Percentiles rank a stretch among this genome's conserved stretches.
These are phyloP conservation scores for Rhodotorula sp. DNA, from an alignment of 1,284 basidiomycete genomes.

Conservation along the genomic window DNA sequence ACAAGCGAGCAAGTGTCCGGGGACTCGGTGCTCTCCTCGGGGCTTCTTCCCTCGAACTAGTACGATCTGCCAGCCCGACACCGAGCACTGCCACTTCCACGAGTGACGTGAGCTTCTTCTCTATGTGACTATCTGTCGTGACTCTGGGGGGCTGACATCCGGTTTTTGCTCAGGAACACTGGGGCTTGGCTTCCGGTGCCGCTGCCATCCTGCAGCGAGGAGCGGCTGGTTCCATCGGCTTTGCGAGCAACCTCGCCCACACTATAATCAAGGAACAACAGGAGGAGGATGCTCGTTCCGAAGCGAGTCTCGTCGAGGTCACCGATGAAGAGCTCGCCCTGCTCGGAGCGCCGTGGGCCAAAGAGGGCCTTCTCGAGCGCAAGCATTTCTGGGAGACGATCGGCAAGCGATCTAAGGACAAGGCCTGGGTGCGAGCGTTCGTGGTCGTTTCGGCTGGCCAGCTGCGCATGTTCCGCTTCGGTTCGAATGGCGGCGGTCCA, in stretches of 20 bases:
- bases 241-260: constrained; percentile 90
- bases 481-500: constrained; percentile 22
- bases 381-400: constrained; percentile 90
- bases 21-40: constrained; percentile 43
- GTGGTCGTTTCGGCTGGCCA: constrained; percentile 92
- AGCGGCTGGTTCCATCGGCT: constrained; percentile 57
- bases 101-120: constrained; percentile 62
- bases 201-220: constrained; percentile 29
- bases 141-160: background rate
- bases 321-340: constrained; percentile 91
- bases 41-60: constrained; percentile 32
- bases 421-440: constrained; percentile 70
- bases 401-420: constrained; percentile 57
- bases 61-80: constrained; percentile 63
- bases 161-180: constrained; percentile 26
- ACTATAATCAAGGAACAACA: constrained; percentile 92
- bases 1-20: constrained; percentile 44
- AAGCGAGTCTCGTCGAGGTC: constrained; percentile 63
- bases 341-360: constrained; percentile 95
- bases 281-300: constrained; percentile 56
- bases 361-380: constrained; percentile 89
- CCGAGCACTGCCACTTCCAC: constrained; percentile 81
- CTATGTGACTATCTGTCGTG: background rate
- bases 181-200: constrained; percentile 24
- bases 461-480: constrained; percentile 76